phyloP scores from a whole-genome alignment of 2,329 filamentous ascomycete species.

The Xylariaceae sp. region DNA sequence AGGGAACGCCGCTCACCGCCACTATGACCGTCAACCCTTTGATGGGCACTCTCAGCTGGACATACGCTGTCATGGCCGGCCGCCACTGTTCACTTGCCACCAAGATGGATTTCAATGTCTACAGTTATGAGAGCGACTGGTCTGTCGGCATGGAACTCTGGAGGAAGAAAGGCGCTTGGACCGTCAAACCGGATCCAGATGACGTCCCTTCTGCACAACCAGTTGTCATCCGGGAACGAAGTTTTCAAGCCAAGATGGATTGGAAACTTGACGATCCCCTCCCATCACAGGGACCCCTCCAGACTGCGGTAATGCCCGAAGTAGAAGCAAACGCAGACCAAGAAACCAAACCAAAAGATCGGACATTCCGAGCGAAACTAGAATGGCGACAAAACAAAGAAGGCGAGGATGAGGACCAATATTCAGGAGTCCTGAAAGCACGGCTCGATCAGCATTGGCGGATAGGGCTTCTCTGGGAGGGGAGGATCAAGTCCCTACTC shows the following conservation, averaged over 20 bases:
- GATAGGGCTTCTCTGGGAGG: conserved; percentile 88
- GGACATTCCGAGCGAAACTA: conserved; percentile 52
- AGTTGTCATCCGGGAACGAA: conserved; percentile 33
- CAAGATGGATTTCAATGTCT: conserved; percentile 94
- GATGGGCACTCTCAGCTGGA: conserved; percentile 89
- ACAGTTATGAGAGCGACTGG: conserved; percentile 95
- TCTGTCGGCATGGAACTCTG: conserved; percentile 90
- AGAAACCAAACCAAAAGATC: conserved; percentile 19
- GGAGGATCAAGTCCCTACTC: conserved; percentile 83
- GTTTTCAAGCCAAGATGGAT: conserved; percentile 52
- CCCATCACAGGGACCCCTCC: conserved; percentile 5
- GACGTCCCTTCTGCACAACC: conserved; percentile 17
- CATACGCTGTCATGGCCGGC: conserved; percentile 86
- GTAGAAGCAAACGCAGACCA: conserved; percentile 1
- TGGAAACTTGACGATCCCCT: conserved; percentile 33
- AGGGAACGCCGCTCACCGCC: conserved; percentile 87
- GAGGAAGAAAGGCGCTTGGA: conserved; percentile 56
- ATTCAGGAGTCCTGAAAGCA: conserved; percentile 84
- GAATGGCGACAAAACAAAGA: conserved; percentile 36
- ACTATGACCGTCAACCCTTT: conserved; percentile 90
- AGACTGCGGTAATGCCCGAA: background rate
- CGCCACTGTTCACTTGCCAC: conserved; percentile 80
- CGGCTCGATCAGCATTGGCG: conserved; percentile 83
- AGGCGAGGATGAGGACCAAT: conserved; percentile 51
- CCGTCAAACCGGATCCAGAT: conserved; percentile 33